phyloP scores from a whole-genome alignment of 495 filamentous ascomycete genomes.

The Daldinia caldariorum region DNA sequence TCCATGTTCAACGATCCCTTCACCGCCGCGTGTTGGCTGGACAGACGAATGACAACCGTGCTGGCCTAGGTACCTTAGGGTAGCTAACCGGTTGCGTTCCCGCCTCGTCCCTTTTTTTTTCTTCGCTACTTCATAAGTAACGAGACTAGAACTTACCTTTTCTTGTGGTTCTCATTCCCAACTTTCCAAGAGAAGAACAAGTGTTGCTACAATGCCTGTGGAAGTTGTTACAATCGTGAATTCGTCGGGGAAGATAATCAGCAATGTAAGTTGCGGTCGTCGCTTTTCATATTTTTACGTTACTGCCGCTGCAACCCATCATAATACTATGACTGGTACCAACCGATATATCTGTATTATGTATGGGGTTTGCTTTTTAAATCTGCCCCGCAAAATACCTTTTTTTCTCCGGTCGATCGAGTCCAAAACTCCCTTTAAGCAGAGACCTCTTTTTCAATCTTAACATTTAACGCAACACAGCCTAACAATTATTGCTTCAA shows the following conservation, averaged over 20 bases:
- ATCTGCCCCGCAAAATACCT: slow-evolving; percentile 39
- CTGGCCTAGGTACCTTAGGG: slow-evolving; percentile 9
- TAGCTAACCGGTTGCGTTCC: slow-evolving; percentile 35
- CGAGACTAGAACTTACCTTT: slow-evolving; percentile 19
- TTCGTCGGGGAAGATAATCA: slow-evolving; percentile 90
- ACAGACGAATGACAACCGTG: slow-evolving; percentile 39
- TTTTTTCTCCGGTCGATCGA: not conserved
- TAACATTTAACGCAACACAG: slow-evolving; percentile 4
- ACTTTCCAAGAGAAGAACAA: slow-evolving; percentile 23
- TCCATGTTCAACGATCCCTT: slow-evolving; percentile 43
- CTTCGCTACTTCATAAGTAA: slow-evolving; percentile 43
- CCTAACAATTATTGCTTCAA: slow-evolving; percentile 25
- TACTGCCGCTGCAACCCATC: not conserved
- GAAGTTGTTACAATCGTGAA: slow-evolving; percentile 91
- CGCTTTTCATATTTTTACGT: slow-evolving; percentile 8
- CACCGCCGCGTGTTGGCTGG: slow-evolving; percentile 38
- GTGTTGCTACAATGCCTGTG: slow-evolving; percentile 54
- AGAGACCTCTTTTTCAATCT: not conserved
- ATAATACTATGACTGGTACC: not conserved
- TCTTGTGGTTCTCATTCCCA: slow-evolving; percentile 12
- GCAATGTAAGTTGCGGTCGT: slow-evolving; percentile 70
- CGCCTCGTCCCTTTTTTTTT: slow-evolving; percentile 37
- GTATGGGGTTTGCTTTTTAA: slow-evolving; percentile 34
- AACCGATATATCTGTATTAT: slow-evolving; percentile 2
- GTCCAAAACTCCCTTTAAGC: slow-evolving; percentile 3